Evolutionary conservation across 495 filamentous ascomycete species (phyloP), one percentile per base, ranked within the genome.

Genomic region (Neurospora sp.): DNA sequence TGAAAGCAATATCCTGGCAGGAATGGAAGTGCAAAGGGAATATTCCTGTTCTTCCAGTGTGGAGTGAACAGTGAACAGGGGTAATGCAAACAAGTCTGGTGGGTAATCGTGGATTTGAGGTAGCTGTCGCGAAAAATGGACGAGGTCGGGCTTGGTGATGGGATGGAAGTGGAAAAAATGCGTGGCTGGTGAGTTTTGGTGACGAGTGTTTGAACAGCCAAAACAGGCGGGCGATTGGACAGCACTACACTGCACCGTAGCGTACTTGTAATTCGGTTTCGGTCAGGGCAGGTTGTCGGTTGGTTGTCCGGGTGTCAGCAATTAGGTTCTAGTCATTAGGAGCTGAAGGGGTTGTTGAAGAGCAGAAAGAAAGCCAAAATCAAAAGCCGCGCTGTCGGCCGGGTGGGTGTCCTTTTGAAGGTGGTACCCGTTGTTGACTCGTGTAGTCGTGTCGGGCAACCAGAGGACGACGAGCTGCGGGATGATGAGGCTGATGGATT

Each of bases 111-210:
- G 39, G 39, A 70, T 45, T 35, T 39, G 44, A 68, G 41, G 70
- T 68, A 42, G 70, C 71, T 35, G 38, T 71, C 73, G 73, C 70
- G 44, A 70, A 72, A 76, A 80, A 79, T 73, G 69, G 42, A 70
- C 76, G 78, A 79, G 78, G 76, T 74, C 75, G 78, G 74, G 73
- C 61, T 65, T 65, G 53, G 53, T 65, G 53, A 65, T 65, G 53
- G 53, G 53, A 31, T 35, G 53, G 20, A 65, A 65, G 22, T 61
- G 71, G 44, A 42, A 75, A 78, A 79, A 77, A 71, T 73, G 73
- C 73, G 77, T 79, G 77, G 77, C 76, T 77, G 77, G 77, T 74
- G 42, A 69, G 53, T 61, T 61, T 61, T 61, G 53, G 45, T 70
- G 76, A 47, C 68, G 72, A 77, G 72, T 75, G 73, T 73, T 53